Evolutionary conservation across 2,329 filamentous ascomycete genomes (phyloP).

Genomic region (Cyphellophora europaea): DNA sequence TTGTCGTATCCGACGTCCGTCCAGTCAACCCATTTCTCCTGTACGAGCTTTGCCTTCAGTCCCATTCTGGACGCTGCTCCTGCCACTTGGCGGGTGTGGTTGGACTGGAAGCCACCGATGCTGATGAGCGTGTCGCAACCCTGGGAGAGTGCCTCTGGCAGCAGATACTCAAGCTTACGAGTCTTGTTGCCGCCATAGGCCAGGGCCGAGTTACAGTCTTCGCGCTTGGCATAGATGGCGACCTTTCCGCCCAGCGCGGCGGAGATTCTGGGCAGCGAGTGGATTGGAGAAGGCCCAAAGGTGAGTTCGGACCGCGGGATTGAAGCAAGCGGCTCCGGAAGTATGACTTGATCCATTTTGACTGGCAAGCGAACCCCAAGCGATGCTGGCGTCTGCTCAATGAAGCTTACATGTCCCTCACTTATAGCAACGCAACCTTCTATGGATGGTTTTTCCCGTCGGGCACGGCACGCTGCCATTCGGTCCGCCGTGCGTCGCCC

Average conservation of each 20-base stretch:
- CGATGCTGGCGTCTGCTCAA: too few relatives aligned
- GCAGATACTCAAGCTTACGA: conserved; percentile 29
- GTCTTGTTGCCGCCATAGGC: conserved; percentile 50
- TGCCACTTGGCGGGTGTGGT: conserved; percentile 28
- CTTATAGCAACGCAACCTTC: too few relatives aligned
- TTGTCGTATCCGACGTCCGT: conserved; percentile 36
- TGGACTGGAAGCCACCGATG: conserved; percentile 27
- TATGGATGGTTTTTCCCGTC: too few relatives aligned
- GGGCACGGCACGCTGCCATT: too few relatives aligned
- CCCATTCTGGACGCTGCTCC: conserved; percentile 25
- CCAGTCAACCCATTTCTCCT: conserved; percentile 58
- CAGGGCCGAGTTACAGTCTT: conserved; percentile 60
- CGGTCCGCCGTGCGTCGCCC: too few relatives aligned
- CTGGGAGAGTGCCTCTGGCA: conserved; percentile 23
- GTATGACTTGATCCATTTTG: too few relatives aligned
- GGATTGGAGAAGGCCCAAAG: conserved; percentile 60
- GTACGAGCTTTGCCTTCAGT: conserved; percentile 44
- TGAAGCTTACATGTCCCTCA: too few relatives aligned
- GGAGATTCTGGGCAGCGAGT: conserved; percentile 56
- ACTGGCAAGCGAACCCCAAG: too few relatives aligned
- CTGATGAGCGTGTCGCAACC: conserved; percentile 25
- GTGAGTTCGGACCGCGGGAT: conserved; percentile 55
- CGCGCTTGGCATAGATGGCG: conserved; percentile 60
- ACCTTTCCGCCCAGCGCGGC: conserved; percentile 50
- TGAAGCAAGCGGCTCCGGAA: conserved; percentile 53